phyloP scores from a whole-genome alignment of 2,329 filamentous ascomycete species.

The Dryadomyces quercus-mongolicae region DNA sequence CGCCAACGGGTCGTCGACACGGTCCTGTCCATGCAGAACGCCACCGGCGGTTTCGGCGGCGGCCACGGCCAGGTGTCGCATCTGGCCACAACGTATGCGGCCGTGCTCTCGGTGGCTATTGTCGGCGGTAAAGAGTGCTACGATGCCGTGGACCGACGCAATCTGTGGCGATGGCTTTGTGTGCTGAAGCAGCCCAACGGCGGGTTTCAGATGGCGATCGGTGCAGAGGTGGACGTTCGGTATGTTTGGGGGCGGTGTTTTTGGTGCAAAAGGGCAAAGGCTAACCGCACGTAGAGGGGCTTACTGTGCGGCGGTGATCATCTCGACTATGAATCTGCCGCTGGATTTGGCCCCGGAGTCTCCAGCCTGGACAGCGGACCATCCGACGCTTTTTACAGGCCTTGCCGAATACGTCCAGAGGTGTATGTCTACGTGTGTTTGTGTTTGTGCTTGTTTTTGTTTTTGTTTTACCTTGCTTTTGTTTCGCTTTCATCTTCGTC shows the following conservation, averaged over 20 bases:
- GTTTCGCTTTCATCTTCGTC: background rate
- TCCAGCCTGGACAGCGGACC: slow-evolving; percentile 50
- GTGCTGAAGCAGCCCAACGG: slow-evolving; percentile 76
- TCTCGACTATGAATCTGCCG: slow-evolving; percentile 71
- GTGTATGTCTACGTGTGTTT: slow-evolving; percentile 51
- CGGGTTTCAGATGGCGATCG: slow-evolving; percentile 76
- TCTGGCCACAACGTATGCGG: slow-evolving; percentile 79
- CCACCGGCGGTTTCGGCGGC: slow-evolving; percentile 76
- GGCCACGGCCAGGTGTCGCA: slow-evolving; percentile 88
- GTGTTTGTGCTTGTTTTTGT: background rate
- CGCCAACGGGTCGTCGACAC: slow-evolving; percentile 61
- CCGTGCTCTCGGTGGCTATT: slow-evolving; percentile 64
- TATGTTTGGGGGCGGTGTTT: too few relatives aligned
- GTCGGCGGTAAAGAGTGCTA: slow-evolving; percentile 61
- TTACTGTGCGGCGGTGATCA: slow-evolving; percentile 78
- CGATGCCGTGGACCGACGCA: slow-evolving; percentile 63
- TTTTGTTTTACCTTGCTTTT: background rate
- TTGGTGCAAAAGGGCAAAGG: too few relatives aligned
- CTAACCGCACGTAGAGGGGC: slow-evolving; percentile 51
- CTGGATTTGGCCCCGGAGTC: slow-evolving; percentile 64
- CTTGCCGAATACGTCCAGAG: slow-evolving; percentile 68
- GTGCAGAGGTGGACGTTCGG: slow-evolving; percentile 88
- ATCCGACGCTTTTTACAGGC: slow-evolving; percentile 53
- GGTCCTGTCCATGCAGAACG: slow-evolving; percentile 70
- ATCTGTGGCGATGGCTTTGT: slow-evolving; percentile 87